Evolutionary conservation across 805 yeast species (phyloP).

Genomic region (Yarrowia divulgata): DNA sequence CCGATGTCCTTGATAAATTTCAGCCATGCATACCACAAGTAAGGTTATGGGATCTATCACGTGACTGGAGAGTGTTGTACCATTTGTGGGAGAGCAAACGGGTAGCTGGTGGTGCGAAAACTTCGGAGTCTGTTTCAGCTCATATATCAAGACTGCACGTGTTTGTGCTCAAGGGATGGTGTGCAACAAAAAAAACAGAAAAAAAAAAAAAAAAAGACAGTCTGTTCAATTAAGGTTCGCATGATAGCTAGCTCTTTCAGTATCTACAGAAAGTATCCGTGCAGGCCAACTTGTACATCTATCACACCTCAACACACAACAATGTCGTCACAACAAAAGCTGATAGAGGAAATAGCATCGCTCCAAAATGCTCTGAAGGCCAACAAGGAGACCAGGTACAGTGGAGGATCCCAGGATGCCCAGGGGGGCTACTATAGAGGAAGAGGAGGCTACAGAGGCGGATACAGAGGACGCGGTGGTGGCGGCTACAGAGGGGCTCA

Average conservation of each 20-base stretch:
- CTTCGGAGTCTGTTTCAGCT: no score
- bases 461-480: conserved; percentile 12
- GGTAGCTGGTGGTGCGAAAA: no score
- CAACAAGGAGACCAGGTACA: conserved; percentile 27
- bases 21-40: neutral
- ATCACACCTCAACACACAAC: neutral
- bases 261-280: no score
- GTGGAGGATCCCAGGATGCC: conserved; percentile 25
- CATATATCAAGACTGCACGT: no score
- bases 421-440: neutral
- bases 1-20: neutral
- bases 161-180: no score
- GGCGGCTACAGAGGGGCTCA: neutral
- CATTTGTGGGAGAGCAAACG: no score
- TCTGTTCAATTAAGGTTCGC: no score
- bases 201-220: no score
- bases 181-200: no score
- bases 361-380: conserved; percentile 9
- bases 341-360: conserved; percentile 34
- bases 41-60: neutral
- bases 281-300: no score
- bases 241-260: no score
- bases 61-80: neutral
- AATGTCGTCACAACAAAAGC: conserved; percentile 29
- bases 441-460: conserved; percentile 14